Evolutionary conservation across 805 yeast genomes (phyloP).

Genomic region (Metschnikowia continentalis): DNA sequence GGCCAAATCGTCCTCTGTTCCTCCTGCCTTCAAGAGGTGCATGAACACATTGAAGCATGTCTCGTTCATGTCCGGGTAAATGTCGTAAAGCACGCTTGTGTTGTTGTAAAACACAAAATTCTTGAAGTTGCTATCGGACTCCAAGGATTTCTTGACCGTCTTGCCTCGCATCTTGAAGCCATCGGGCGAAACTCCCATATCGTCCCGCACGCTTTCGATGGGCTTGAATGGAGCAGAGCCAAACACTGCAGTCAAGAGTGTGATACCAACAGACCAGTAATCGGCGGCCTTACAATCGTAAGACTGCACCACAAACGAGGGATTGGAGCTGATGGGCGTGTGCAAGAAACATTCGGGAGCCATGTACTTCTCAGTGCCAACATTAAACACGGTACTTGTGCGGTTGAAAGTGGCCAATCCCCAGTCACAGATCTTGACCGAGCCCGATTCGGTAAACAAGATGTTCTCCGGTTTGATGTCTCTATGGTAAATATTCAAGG

Average conservation of each 20-base stretch:
- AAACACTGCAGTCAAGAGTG: constrained; percentile 46
- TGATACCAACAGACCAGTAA: constrained; percentile 53
- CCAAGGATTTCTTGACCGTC: constrained; percentile 12
- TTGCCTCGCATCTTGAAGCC: constrained; percentile 7
- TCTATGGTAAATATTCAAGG: constrained; percentile 58
- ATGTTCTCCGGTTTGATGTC: constrained; percentile 75
- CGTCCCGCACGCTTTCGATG: constrained; percentile 6
- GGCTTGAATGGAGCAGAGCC: constrained; percentile 52
- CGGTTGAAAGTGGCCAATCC: constrained; percentile 50
- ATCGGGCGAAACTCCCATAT: constrained; percentile 8
- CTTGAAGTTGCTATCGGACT: constrained; percentile 41
- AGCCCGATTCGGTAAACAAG: constrained; percentile 46
- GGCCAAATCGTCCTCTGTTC: constrained; percentile 30
- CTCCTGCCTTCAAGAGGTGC: constrained; percentile 36
- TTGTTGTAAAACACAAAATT: constrained; percentile 37
- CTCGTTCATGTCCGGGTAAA: constrained; percentile 44
- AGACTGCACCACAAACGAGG: constrained; percentile 7
- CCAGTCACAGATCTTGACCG: constrained; percentile 69
- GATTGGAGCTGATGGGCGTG: constrained; percentile 9
- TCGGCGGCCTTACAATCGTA: constrained; percentile 48
- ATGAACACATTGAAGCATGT: constrained; percentile 41
- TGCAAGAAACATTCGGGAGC: constrained; percentile 46
- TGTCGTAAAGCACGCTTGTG: constrained; percentile 43
- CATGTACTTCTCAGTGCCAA: constrained; percentile 60
- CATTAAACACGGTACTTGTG: constrained; percentile 31